Evolutionary conservation across 139 green algal species (phyloP).

Genomic region (Astrephomene gubernaculifera): DNA sequence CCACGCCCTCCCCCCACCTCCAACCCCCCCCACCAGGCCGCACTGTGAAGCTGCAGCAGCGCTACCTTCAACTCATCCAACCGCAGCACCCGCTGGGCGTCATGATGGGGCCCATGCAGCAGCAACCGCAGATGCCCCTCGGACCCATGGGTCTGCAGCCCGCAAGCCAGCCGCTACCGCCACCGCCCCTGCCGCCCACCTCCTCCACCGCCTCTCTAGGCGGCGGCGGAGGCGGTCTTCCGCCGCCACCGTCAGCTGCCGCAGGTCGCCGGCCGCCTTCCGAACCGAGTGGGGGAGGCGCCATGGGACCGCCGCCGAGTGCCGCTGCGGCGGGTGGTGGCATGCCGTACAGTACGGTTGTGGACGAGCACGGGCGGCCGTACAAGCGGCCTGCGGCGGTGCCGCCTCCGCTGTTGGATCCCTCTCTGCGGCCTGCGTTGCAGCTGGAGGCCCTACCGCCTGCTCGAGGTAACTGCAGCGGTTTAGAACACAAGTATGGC

Average conservation of each 20-base stretch:
- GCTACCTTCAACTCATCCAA: conserved; percentile 28
- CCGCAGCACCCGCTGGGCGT: background rate
- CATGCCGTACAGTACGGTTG: conserved; percentile 17
- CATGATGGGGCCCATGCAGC: background rate
- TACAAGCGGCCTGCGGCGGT: conserved; percentile 28
- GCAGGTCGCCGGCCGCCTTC: background rate
- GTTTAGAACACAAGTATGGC: too few relatives aligned
- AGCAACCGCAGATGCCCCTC: too few relatives aligned
- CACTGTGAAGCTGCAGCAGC: conserved; percentile 43
- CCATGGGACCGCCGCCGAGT: conserved; percentile 22
- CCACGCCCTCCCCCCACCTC: background rate
- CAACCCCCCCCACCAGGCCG: conserved; percentile 2
- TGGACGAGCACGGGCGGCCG: background rate
- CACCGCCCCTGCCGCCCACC: too few relatives aligned
- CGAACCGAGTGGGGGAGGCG: background rate
- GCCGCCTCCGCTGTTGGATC: conserved; percentile 12
- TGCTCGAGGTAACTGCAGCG: conserved; percentile 26
- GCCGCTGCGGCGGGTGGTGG: background rate
- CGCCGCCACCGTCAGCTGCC: background rate
- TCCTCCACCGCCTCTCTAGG: background rate
- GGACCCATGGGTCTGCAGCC: too few relatives aligned
- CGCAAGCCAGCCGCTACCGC: too few relatives aligned
- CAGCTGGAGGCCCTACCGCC: conserved; percentile 32
- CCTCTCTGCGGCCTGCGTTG: conserved; percentile 2
- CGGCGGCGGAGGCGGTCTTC: background rate